A percentile compares a stretch with the other conserved stretches of the same genome.
Evolutionary conservation across 2,329 filamentous ascomycete species (phyloP).

Genomic region (Verticillium isaacii): DNA sequence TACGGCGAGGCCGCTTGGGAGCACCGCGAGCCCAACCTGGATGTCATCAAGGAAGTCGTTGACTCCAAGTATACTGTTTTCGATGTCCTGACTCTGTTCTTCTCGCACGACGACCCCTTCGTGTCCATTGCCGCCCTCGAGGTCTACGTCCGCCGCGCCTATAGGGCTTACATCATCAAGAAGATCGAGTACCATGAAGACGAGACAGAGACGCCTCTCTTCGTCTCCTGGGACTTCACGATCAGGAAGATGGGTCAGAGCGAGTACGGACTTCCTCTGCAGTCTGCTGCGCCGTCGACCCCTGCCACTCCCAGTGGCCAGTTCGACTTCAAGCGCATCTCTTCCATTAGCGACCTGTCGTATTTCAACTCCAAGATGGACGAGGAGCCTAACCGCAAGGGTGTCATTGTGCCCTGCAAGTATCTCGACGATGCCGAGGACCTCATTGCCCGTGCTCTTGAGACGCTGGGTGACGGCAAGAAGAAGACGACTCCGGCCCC

Average conservation of each 20-base stretch:
- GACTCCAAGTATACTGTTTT: slow-evolving; percentile 99
- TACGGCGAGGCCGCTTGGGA: slow-evolving; percentile 98
- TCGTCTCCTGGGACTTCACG: slow-evolving; percentile 92
- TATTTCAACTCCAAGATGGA: slow-evolving; percentile 72
- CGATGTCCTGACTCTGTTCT: slow-evolving; percentile 92
- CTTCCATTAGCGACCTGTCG: slow-evolving; percentile 95
- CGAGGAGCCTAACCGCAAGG: slow-evolving; percentile 78
- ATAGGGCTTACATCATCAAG: slow-evolving; percentile 92
- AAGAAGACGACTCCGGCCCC: slow-evolving; percentile 42
- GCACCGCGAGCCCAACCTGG: slow-evolving; percentile 84
- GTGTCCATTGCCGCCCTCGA: slow-evolving; percentile 90
- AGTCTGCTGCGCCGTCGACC: slow-evolving; percentile 76
- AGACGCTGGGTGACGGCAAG: slow-evolving; percentile 61
- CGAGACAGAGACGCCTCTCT: slow-evolving; percentile 63
- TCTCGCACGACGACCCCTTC: slow-evolving; percentile 90
- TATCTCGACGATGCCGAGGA: slow-evolving; percentile 96
- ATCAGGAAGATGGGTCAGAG: slow-evolving; percentile 89
- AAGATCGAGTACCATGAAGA: slow-evolving; percentile 82
- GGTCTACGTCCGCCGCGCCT: slow-evolving; percentile 93
- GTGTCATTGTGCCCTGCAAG: slow-evolving; percentile 88
- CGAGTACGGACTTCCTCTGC: slow-evolving; percentile 78
- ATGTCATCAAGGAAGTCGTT: slow-evolving; percentile 93
- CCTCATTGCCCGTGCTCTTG: slow-evolving; percentile 74
- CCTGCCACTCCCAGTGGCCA: slow-evolving; percentile 67
- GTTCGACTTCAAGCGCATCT: slow-evolving; percentile 71